Evolutionary conservation across 2,329 filamentous ascomycete genomes (phyloP).

Genomic region (Colletotrichum somersetense): DNA sequence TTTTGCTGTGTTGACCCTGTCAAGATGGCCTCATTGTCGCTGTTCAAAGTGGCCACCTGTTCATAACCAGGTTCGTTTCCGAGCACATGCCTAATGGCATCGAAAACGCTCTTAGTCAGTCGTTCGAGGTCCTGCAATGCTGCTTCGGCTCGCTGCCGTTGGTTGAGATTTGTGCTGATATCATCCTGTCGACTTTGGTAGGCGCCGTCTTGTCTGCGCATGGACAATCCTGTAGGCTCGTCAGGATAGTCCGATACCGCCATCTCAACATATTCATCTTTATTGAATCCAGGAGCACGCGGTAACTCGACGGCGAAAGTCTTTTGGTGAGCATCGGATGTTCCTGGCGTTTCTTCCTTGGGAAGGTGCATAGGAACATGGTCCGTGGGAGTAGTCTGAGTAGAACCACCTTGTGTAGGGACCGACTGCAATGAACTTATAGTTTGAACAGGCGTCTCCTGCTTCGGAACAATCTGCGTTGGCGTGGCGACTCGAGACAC

Average conservation of each 20-base stretch:
- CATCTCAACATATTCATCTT: conserved; percentile 61
- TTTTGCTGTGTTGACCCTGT: conserved; percentile 76
- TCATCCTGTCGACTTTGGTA: conserved; percentile 62
- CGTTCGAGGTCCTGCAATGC: conserved; percentile 78
- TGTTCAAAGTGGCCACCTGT: conserved; percentile 65
- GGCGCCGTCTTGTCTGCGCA: conserved; percentile 62
- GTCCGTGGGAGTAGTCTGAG: neutral
- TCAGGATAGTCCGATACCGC: conserved; percentile 62
- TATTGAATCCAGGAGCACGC: conserved; percentile 57
- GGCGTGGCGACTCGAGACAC: conserved; percentile 13
- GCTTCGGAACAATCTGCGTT: conserved; percentile 3
- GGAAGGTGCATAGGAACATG: neutral
- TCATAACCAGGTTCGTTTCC: conserved; percentile 67
- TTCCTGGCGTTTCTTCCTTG: conserved; percentile 1
- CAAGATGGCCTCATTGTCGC: conserved; percentile 75
- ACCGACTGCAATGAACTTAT: neutral
- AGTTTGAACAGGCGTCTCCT: conserved; percentile 7
- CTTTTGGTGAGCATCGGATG: neutral
- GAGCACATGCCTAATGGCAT: conserved; percentile 79
- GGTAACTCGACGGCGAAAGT: conserved; percentile 64
- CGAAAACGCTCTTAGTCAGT: conserved; percentile 78
- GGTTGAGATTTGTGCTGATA: conserved; percentile 76
- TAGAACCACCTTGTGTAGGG: conserved; percentile 4
- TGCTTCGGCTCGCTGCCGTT: conserved; percentile 83
- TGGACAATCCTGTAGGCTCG: conserved; percentile 61